These are phyloP conservation scores for Orbilia brochopaga DNA, from an alignment of 2,329 filamentous ascomycete genomes.

Conservation along the genomic window DNA sequence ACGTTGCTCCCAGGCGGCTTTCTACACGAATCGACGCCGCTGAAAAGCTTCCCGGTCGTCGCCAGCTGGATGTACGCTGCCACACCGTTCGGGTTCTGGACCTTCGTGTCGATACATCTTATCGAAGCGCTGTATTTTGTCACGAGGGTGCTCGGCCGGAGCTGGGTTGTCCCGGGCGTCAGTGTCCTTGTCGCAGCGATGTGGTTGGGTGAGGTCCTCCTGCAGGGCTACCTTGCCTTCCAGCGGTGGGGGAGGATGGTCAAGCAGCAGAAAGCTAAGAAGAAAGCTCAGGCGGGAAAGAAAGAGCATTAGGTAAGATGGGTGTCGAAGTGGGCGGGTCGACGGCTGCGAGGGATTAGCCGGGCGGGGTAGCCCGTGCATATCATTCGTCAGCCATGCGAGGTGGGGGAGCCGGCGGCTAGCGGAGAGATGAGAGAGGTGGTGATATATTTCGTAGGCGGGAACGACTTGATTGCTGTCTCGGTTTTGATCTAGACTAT, in stretches of 20 bases:
- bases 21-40: constrained; percentile 16
- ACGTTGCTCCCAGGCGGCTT: constrained; percentile 31
- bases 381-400: constrained; percentile 2
- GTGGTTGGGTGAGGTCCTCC: constrained; percentile 24
- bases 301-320: constrained; percentile 31
- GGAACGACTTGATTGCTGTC: too few species aligned
- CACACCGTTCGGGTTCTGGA: constrained; percentile 22
- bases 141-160: constrained; percentile 8
- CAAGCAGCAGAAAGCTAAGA: constrained; percentile 8
- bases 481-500: too few species aligned
- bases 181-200: constrained; percentile 16
- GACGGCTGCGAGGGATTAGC: background rate
- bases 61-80: constrained; percentile 28
- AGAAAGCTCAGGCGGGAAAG: constrained; percentile 23
- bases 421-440: too few species aligned
- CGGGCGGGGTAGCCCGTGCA: background rate
- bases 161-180: constrained; percentile 34
- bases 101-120: constrained; percentile 15
- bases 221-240: constrained; percentile 24
- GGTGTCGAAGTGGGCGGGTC: too few species aligned
- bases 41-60: constrained; percentile 22
- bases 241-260: constrained; percentile 39
- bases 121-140: constrained; percentile 26
- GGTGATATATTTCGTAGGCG: too few species aligned
- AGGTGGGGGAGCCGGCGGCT: too few species aligned